Conservation (phyloP, 129 eudicot species). For the Flaveria brownii region DNA sequence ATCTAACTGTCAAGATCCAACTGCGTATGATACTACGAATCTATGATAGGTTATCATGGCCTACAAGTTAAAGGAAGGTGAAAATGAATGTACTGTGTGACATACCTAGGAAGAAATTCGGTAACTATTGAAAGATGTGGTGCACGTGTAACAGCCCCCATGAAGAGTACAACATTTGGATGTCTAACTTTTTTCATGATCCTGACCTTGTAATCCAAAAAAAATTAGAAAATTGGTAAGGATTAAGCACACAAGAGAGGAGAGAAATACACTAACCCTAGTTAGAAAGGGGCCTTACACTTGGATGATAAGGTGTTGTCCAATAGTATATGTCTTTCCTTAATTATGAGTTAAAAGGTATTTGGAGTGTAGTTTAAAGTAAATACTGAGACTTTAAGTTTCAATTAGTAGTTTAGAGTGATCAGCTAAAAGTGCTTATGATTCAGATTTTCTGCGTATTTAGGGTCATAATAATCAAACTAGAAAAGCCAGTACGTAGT, state of each 20-base stretch:
- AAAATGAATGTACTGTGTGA: slow-evolving; percentile 9
- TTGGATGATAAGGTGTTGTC: background rate
- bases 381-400: background rate
- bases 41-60: background rate
- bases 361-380: background rate
- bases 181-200: slow-evolving; percentile 94
- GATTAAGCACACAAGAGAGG: background rate
- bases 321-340: background rate
- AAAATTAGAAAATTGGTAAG: slow-evolving; percentile 4
- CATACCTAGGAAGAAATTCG: slow-evolving; percentile 98
- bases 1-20: background rate
- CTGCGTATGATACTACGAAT: background rate
- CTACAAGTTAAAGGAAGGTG: background rate
- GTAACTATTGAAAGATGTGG: slow-evolving; percentile 97
- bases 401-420: too few species aligned
- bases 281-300: background rate
- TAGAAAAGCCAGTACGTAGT: background rate
- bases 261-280: background rate
- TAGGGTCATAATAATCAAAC: background rate
- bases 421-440: too few species aligned
- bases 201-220: slow-evolving; percentile 61
- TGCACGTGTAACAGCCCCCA: slow-evolving; percentile 96
- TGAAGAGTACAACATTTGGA: slow-evolving; percentile 97
- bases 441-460: background rate
- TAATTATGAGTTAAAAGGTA: background rate